Base-by-base conservation (phyloP, 352 stramenopile species). In the Thalassiosira exigua region DNA sequence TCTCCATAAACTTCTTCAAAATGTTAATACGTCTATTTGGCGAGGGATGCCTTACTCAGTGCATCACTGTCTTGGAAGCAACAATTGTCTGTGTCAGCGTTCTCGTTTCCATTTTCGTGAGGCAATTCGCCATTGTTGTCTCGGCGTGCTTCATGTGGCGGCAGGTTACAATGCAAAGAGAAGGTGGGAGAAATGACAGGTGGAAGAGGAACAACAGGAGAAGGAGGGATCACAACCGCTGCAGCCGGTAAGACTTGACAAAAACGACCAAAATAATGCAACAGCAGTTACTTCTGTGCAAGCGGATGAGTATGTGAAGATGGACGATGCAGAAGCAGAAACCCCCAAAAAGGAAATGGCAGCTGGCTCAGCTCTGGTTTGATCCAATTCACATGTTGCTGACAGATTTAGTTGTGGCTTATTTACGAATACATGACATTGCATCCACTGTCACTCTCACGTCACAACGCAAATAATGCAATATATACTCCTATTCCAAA, bases 1-100 rank as follows among this genome's bases (percentile, higher is more conserved):
- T 88, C 0, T 67, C 33, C 14, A 66, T 88, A 0, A 75, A 88
- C 71, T 75, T 85, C 21, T 76, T 82, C 50, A 88, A 88, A 76
- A 83, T 88, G 69, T 19, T 88, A 3, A 46, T 88, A 9, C 54
- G 81, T 7, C 19, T 85, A 1, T 51, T 84, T n/a, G 73, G 75
- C 19, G 44, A 39, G 50, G 75, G 81, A 51, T 85, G 76, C 21
- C 70, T 81, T 14, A 84, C 79, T 32, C 62, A 70, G 41, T 64
- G 39, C 33, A 70, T 88, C 2, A 84, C 81, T 24, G 46, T 85
- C 17, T 5, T 82, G 4, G 81, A 88, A 75, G 56, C 57, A 22
- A 36, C 64, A 2, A 69, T n/a, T 7, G 66, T 80, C 29, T 56
- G 72, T 11, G 66, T 60, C 9, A 65, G 58, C 22, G 69, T 88